phyloP scores from a whole-genome alignment of 352 stramenopile species.

The Phytophthora ramorum region DNA sequence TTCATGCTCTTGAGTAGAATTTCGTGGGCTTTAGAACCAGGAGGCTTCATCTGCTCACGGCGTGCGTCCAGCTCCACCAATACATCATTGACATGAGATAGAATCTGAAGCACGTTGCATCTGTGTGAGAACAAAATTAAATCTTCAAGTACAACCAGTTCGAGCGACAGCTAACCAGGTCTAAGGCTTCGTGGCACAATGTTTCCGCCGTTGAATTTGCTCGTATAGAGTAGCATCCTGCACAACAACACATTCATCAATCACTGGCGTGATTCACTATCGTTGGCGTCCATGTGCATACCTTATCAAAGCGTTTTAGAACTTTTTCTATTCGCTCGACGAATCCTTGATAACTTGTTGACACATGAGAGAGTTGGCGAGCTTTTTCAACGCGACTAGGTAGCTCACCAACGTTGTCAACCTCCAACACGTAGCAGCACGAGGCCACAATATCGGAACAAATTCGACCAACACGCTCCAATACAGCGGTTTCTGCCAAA shows the following conservation, averaged over 20 bases:
- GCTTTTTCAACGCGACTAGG: conserved; percentile 35
- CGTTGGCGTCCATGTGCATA: background rate
- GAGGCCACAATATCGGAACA: conserved; percentile 44
- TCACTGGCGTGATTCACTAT: background rate
- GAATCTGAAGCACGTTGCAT: conserved; percentile 31
- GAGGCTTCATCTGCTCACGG: conserved; percentile 57
- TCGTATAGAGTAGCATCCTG: conserved; percentile 21
- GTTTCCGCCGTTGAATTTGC: conserved; percentile 10
- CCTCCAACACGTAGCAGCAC: conserved; percentile 36
- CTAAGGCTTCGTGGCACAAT: conserved; percentile 29
- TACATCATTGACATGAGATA: conserved; percentile 41
- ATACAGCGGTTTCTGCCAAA: conserved; percentile 9
- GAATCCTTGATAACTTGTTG: conserved; percentile 45
- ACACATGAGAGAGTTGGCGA: conserved; percentile 37
- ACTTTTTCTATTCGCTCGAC: conserved; percentile 40
- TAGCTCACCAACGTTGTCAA: conserved; percentile 35
- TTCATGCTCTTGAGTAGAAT: conserved; percentile 52
- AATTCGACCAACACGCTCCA: conserved; percentile 32
- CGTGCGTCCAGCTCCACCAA: conserved; percentile 55
- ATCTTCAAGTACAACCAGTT: background rate
- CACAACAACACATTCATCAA: background rate
- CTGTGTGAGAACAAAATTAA: background rate
- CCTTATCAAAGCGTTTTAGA: conserved; percentile 34
- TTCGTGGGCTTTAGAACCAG: conserved; percentile 46
- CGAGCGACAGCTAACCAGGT: conserved; percentile 19